Evolutionary conservation across 179 eudicot species (phyloP).

Genomic region (Drosera spatulata): DNA sequence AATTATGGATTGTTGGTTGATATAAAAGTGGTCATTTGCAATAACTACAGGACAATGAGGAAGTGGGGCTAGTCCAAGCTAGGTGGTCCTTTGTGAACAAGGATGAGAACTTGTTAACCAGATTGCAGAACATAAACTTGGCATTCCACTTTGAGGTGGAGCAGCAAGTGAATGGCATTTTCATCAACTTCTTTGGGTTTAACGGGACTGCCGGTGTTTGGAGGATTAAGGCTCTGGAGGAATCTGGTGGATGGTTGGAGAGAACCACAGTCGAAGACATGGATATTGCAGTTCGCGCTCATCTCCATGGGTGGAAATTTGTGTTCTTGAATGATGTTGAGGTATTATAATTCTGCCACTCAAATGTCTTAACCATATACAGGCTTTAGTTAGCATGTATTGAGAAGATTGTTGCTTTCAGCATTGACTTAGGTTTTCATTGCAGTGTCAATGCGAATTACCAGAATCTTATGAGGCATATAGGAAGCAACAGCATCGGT

Average conservation of each 20-base stretch:
- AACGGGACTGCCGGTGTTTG: constrained; percentile 99
- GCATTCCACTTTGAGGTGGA: constrained; percentile 97
- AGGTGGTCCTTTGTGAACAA: constrained; percentile 3
- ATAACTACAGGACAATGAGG: constrained; percentile 1
- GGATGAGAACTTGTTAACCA: constrained; percentile 1
- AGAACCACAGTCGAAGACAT: constrained; percentile 18
- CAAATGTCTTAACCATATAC: neutral
- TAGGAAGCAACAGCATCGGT: constrained; percentile 42
- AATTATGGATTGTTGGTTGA: neutral
- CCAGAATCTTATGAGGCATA: constrained; percentile 50
- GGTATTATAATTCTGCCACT: constrained; percentile 16
- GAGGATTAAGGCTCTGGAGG: constrained; percentile 94
- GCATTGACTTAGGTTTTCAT: constrained; percentile 3
- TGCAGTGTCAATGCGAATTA: constrained; percentile 39
- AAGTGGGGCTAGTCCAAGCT: constrained; percentile 5
- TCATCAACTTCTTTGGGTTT: constrained; percentile 74
- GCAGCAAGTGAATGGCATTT: constrained; percentile 44
- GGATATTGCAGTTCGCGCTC: constrained; percentile 10
- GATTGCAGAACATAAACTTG: constrained; percentile 80
- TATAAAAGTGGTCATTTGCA: neutral
- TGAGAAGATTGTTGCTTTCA: constrained; percentile 4
- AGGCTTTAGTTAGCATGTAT: neutral
- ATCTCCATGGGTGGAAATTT: constrained; percentile 47
- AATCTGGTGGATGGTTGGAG: constrained; percentile 95
- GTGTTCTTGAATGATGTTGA: constrained; percentile 44